Percentiles rank a stretch among this genome's conserved stretches.
These are phyloP conservation scores for Lactarius akahatsu DNA, from an alignment of 768 basidiomycete genomes.

Conservation along the genomic window DNA sequence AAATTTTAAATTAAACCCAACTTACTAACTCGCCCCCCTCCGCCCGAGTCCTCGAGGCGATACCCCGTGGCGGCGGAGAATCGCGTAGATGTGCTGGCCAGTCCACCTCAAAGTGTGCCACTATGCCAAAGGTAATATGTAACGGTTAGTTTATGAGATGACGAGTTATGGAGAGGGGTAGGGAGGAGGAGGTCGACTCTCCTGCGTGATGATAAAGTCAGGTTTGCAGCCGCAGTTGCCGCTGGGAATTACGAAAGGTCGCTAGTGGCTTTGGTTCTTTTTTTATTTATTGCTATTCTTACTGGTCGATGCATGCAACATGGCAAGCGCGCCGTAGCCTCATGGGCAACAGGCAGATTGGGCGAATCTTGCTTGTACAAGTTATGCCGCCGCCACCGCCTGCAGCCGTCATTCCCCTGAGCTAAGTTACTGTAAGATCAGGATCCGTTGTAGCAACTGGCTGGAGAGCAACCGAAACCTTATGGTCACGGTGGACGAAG, in stretches of 20 bases:
- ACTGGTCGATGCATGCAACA: background rate
- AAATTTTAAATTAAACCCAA: constrained; percentile 17
- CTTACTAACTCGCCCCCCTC: background rate
- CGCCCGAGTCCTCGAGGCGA: constrained; percentile 11
- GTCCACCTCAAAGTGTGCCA: background rate
- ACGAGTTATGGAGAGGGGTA: background rate
- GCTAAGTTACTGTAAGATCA: background rate
- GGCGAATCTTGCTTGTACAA: background rate
- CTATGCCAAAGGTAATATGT: background rate
- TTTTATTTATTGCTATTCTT: background rate
- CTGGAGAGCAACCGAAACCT: constrained; percentile 1
- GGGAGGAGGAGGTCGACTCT: background rate
- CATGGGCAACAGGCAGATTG: background rate
- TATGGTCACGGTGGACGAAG: background rate
- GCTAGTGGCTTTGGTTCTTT: background rate
- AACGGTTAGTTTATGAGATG: background rate
- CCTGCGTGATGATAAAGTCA: background rate
- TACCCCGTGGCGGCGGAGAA: constrained; percentile 3
- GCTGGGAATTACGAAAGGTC: background rate
- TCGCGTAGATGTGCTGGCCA: constrained; percentile 1
- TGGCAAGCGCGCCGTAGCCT: constrained; percentile 12
- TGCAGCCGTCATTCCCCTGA: background rate
- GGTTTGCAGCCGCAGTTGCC: constrained; percentile 5
- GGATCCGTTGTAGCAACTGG: background rate
- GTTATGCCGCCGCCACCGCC: background rate